Conservation (phyloP, 345 rosid species). For the Eucalyptus sp. region DNA sequence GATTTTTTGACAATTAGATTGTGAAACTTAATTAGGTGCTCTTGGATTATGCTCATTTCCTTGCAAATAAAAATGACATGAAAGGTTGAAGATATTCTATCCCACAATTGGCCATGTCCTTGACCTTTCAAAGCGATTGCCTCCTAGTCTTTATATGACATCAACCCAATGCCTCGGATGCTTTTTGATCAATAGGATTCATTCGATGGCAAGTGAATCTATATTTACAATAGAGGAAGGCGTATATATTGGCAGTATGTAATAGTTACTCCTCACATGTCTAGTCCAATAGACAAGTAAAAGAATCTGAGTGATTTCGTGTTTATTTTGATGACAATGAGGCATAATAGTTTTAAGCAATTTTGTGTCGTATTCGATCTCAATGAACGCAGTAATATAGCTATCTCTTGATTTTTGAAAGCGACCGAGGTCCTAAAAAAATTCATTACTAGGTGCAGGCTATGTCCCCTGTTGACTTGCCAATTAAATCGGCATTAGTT, state of each 20-base stretch:
- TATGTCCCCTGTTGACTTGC: neutral
- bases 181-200: neutral
- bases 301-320: fast-evolving
- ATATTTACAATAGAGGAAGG: neutral
- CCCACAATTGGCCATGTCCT: neutral
- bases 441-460: too few relatives aligned
- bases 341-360: neutral
- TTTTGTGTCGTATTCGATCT: neutral
- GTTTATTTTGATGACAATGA: neutral
- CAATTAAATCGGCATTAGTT: neutral
- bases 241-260: neutral
- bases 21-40: neutral
- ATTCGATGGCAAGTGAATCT: neutral
- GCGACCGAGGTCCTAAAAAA: too few relatives aligned
- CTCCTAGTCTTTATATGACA: neutral
- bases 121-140: neutral
- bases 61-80: neutral
- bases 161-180: neutral
- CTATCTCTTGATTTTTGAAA: neutral
- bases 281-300: neutral
- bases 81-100: neutral
- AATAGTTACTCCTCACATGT: neutral
- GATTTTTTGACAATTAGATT: neutral
- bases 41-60: neutral
- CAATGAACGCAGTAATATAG: fast-evolving